Evolutionary conservation across 306 rosid species (phyloP), one percentile per base, ranked within the genome.

Genomic region (Lathyrus sativus): DNA sequence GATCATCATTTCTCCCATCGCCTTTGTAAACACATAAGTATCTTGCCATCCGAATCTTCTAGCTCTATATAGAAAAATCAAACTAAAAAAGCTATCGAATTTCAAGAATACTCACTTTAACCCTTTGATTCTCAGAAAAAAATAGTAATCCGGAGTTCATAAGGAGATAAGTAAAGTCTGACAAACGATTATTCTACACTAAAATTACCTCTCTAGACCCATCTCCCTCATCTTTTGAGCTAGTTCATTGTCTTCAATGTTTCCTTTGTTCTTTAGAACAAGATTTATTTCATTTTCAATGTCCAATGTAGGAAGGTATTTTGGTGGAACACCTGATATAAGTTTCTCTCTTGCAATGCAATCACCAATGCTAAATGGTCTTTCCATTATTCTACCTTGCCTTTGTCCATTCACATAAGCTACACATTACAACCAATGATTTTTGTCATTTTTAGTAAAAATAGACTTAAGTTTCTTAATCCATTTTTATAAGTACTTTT

Each of bases 371-470:
- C 77, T 48, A 76, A 93, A 93, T 60, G 91, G 88, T 72, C 78
- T 90, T 72, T 93, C 99, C 86, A 87, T 82, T 51, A 93, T 77
- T 71, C 80, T 84, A 54, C 97, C 99, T 76, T 90, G 96, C 78
- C 97, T 93, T 86, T 86, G 88, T 75, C 99, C 99, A 85, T 93
- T 93, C 49, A 87, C 99, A 78, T 90, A 93, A 62, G 97, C 99
- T 93, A 73, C 55, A 66, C 41, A 73, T 51, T 48, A 37, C 44
- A 69, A 74, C 54, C 46, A 65, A 55, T 62, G 28, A 38, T 45
- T 19, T 19, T 66, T 57, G 12, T 45, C 19, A 31, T 33, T 26
- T 17, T 43, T 12, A 28, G 53, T 61, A 4, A 56, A 56, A 33
- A 80, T 39, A 14, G 22, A 19, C 22, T 19, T 19, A 19, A 19